These are phyloP conservation scores for Ambrosia hybrid DNA, from an alignment of 140 eudicot genomes.

Conservation along the genomic window DNA sequence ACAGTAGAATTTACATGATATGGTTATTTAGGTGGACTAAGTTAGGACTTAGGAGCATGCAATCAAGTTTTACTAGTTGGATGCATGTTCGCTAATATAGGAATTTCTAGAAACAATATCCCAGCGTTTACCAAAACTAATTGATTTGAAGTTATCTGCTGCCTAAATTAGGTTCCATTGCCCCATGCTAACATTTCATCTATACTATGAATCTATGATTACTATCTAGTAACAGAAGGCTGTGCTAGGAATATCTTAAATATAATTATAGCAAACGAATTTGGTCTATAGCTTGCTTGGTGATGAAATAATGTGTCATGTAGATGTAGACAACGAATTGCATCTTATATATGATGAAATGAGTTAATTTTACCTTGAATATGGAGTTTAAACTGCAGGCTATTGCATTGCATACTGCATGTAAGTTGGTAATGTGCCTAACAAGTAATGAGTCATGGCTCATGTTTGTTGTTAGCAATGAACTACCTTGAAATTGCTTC, in stretches of 20 bases:
- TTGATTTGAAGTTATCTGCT: slow-evolving; percentile 17
- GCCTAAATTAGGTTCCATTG: slow-evolving; percentile 3
- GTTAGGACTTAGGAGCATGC: neutral
- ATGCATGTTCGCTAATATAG: slow-evolving; percentile 7
- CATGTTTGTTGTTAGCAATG: slow-evolving; percentile 14
- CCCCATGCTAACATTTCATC: slow-evolving; percentile 13
- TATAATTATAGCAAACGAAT: slow-evolving; percentile 4
- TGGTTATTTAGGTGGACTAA: neutral
- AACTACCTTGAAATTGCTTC: slow-evolving; percentile 18
- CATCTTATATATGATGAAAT: slow-evolving; percentile 12
- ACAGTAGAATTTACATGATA: slow-evolving; percentile 16
- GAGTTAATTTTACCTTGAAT: neutral
- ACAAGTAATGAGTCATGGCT: neutral
- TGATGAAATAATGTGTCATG: slow-evolving; percentile 21
- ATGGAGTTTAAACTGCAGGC: neutral
- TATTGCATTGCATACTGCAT: neutral
- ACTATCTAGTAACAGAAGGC: neutral
- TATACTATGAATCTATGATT: neutral
- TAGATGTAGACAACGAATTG: slow-evolving; percentile 25
- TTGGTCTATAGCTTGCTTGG: neutral
- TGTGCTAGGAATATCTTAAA: slow-evolving; percentile 20
- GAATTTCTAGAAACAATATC: slow-evolving; percentile 11
- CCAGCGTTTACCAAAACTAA: neutral
- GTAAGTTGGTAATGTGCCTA: neutral
- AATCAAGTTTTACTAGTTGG: neutral